A percentile compares a stretch with the other conserved stretches of the same genome.
These are phyloP conservation scores for Neurospora sp. DNA, from an alignment of 495 filamentous ascomycete genomes.

Conservation along the genomic window DNA sequence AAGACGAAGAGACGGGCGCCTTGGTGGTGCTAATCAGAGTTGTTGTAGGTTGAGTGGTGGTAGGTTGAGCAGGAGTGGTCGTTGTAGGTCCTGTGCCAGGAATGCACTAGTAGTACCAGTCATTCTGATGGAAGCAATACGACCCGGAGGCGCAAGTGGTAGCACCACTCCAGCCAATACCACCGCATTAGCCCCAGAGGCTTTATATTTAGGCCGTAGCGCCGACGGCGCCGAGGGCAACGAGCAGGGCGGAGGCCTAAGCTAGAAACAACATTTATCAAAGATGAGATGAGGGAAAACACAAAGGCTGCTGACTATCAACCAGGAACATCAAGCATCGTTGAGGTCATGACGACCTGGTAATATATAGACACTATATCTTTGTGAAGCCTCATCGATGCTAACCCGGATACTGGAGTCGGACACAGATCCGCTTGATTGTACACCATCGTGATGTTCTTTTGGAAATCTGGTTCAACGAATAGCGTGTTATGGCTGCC, in stretches of 20 bases:
- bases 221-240: slow-evolving; percentile 11
- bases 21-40: not conserved
- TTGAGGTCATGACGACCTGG: not conserved
- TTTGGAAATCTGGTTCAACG: not conserved
- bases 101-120: slow-evolving; percentile 34
- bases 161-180: slow-evolving; percentile 29
- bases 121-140: slow-evolving; percentile 29
- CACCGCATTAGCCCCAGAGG: slow-evolving; percentile 36
- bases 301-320: not conserved
- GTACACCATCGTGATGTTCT: not conserved
- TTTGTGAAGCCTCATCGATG: not conserved
- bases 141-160: slow-evolving; percentile 29
- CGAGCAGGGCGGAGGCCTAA: slow-evolving; percentile 10
- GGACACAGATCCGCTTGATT: not conserved
- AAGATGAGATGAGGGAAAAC: not conserved
- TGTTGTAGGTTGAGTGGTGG: not conserved
- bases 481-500: not conserved
- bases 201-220: slow-evolving; percentile 8
- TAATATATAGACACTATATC: not conserved
- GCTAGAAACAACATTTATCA: slow-evolving; percentile 11
- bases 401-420: not conserved
- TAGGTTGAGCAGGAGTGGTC: not conserved
- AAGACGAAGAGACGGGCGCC: not conserved
- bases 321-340: not conserved
- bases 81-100: slow-evolving; percentile 10